A percentile compares a stretch with the other conserved stretches of the same genome.
phyloP scores from a whole-genome alignment of 2,329 filamentous ascomycete genomes.

The Periconia sp. region DNA sequence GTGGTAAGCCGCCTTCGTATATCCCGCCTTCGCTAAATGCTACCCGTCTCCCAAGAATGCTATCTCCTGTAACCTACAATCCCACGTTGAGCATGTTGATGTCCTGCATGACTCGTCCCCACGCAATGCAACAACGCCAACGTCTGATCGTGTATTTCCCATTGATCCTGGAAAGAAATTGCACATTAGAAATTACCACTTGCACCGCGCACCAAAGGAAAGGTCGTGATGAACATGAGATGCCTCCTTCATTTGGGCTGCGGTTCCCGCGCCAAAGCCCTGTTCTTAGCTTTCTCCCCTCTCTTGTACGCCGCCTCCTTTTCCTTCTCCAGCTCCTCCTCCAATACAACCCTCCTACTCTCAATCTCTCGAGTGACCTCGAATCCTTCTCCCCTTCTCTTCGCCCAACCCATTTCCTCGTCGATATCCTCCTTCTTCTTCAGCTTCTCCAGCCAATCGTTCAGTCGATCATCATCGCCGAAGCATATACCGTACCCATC shows the following conservation, averaged over 20 bases:
- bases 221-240: not conserved
- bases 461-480: constrained; percentile 33
- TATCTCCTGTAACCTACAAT: not conserved
- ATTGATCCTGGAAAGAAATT: not conserved
- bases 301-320: constrained; percentile 12
- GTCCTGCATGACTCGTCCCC: not conserved
- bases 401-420: constrained; percentile 5
- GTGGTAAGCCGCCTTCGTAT: not conserved
- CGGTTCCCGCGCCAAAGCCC: constrained; percentile 13
- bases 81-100: no score
- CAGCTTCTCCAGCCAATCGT: constrained; percentile 12
- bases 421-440: constrained; percentile 6
- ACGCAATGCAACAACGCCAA: not conserved
- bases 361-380: constrained; percentile 6
- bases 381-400: constrained; percentile 7
- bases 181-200: not conserved
- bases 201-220: not conserved
- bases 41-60: not conserved
- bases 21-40: not conserved
- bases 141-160: not conserved
- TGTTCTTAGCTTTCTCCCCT: constrained; percentile 12
- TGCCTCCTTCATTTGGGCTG: not conserved
- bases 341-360: not conserved
- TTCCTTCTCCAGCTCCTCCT: constrained; percentile 7
- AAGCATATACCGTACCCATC: constrained; percentile 65